Evolutionary conservation across 2,329 filamentous ascomycete species (phyloP), one percentile per base, ranked within the genome.

Genomic region (Aureobasidium sp.): DNA sequence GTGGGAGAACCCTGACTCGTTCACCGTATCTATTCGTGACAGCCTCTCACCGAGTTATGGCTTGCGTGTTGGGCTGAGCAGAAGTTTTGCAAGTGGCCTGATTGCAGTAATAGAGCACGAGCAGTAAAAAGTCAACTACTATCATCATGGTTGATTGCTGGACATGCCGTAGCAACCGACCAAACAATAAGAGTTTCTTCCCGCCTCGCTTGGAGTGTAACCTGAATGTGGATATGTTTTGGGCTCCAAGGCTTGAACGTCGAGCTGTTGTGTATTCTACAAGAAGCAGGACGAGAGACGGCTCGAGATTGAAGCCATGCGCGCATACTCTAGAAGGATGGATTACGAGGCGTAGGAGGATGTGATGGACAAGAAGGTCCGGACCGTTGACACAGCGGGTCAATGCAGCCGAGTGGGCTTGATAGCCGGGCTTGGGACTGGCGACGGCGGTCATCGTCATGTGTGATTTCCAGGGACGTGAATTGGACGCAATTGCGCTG

Each of bases 151-250:
- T 55, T 42, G 7, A 23, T 42, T 31, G 25, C 15, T 55, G 1
- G 25, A 23, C n/a, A 23, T 33, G 38, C 51, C 51, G 35, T 55
- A 43, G 51, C 51, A 43, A 55, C 51, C 51, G 25, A 55, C 37
- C 51, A 42, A 38, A 21, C 23, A 29, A 13, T 1, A 33, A 4
- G 13, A 31, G 5, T 17, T 1, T 9, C 19, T 19, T 19, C 25
- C 51, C 27, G 51, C 19, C n/a, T 23, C 17, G 37, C 13, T 38
- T 11, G 9, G 15, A 23, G 4, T 11, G 25, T n/a, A 55, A 4
- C n/a, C 4, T 29, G 21, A 50, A 37, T 13, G 10, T 19, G 17
- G 19, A 42, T 42, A 9, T 42, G 38, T 19, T n/a, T 19, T n/a
- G n/a, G n/a, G n/a, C n/a, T n/a, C n/a, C 38, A 19, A 37, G 35